Base-by-base conservation (phyloP, 495 filamentous ascomycete genomes). In the Talaromyces wortmannii region DNA sequence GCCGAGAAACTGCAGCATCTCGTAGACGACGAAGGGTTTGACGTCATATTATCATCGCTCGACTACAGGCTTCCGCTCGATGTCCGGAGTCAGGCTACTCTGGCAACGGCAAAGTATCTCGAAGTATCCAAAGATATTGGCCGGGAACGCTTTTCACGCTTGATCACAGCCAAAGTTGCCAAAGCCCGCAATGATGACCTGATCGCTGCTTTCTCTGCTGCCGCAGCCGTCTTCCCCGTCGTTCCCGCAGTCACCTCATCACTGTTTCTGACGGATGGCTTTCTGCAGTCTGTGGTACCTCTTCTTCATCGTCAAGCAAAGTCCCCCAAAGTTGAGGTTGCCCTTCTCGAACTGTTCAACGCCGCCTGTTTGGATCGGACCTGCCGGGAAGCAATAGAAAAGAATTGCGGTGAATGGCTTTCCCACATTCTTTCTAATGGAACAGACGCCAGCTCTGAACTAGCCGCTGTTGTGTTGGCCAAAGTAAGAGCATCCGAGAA, bases 391-490 rank as follows among this genome's bases (percentile, higher is more conserved):
- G 85, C 85, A 13, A 86, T 97, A 50, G 76, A 79, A 48, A 90
- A 87, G 61, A 82, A 92, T 59, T 95, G 91, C 65, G 75, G 77
- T 15, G 83, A 85, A 33, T 97, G 91, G 88, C 75, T 98, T 23
- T 84, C 89, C 54, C 85, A 91, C 53, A 79, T 89, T 42, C 76
- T 92, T 33, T 84, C 83, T 36, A 82, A 84, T 57, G 83, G 83
- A 13, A 81, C 79, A 57, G 81, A 86, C 48, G 73, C 82, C 43
- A 71, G 79, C 54, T 78, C 83, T 5, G 86, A 81, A 57, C 70
- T 95, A 45, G 91, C 95, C 30, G 90, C 90, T n/a, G 85, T 96
- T 58, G 81, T 96, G 31, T 67, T 97, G 56, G 85, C 89, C 23
- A 94, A 94, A 72, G 65, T 92, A 71, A 76, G 74, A 52, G 68